Evolutionary conservation across 1,139 yeast species (phyloP).

Genomic region (Saccharomyces pastorianus): DNA sequence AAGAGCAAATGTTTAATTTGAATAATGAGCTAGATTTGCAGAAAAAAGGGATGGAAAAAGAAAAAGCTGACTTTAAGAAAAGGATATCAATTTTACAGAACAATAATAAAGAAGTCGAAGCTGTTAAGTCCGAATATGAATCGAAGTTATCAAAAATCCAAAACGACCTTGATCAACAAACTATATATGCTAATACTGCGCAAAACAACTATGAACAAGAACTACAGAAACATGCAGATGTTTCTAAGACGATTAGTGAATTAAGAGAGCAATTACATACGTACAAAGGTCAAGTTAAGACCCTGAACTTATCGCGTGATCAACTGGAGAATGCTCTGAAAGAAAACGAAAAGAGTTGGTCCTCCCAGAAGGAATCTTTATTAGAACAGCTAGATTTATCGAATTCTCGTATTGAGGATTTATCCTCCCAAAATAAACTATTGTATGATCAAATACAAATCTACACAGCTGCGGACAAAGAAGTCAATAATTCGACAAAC

Average conservation of each 20-base stretch:
- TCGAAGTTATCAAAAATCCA: conserved; percentile 34
- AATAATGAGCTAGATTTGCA: conserved; percentile 25
- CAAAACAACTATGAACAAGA: conserved; percentile 55
- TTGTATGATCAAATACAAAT: conserved; percentile 63
- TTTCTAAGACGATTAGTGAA: conserved; percentile 39
- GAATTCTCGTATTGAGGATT: conserved; percentile 44
- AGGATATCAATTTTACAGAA: conserved; percentile 18
- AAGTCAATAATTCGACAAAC: conserved; percentile 11
- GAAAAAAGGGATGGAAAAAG: conserved; percentile 15
- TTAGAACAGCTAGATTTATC: conserved; percentile 49
- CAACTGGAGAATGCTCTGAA: conserved; percentile 31
- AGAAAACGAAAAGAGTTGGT: conserved; percentile 39
- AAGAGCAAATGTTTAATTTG: conserved; percentile 32
- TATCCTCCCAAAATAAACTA: conserved; percentile 58
- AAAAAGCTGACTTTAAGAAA: conserved; percentile 16
- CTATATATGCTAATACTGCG: conserved; percentile 42
- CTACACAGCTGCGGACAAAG: conserved; percentile 13
- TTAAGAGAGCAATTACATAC: conserved; percentile 39
- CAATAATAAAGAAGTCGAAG: conserved; percentile 23
- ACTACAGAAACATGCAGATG: conserved; percentile 48
- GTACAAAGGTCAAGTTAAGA: conserved; percentile 35
- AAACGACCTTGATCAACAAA: conserved; percentile 46
- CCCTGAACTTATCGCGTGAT: conserved; percentile 32
- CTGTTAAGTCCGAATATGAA: conserved; percentile 34
- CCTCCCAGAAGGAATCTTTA: conserved; percentile 35